A percentile compares a stretch with the other conserved stretches of the same genome.
phyloP scores from a whole-genome alignment of 768 basidiomycete genomes.

The Nevesoporus exiguus region DNA sequence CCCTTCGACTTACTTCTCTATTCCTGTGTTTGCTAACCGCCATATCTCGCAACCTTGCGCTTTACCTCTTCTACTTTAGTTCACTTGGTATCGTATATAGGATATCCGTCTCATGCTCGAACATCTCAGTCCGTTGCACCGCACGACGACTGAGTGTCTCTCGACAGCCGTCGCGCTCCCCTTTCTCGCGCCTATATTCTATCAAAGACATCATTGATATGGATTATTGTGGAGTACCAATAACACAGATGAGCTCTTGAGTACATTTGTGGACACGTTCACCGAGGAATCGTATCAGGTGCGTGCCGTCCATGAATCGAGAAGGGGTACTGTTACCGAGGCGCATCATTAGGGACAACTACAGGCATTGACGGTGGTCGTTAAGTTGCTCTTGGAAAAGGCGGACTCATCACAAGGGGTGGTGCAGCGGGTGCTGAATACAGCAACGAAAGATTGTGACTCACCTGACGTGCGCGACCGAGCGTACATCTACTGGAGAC shows the following conservation, averaged over 20 bases:
- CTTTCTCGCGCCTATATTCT: too few species aligned
- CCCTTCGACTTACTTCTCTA: constrained; percentile 88
- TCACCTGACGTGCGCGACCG: constrained; percentile 95
- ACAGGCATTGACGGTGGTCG: constrained; percentile 88
- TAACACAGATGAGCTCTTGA: constrained; percentile 90
- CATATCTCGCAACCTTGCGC: too few species aligned
- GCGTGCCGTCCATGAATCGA: neutral
- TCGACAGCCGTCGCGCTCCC: too few species aligned
- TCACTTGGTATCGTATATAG: too few species aligned
- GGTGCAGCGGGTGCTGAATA: constrained; percentile 88
- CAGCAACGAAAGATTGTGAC: constrained; percentile 96
- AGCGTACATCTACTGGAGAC: constrained; percentile 97
- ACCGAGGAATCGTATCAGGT: constrained; percentile 92
- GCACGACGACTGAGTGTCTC: too few species aligned
- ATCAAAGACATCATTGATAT: constrained; percentile 95
- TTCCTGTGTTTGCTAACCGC: too few species aligned
- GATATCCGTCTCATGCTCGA: too few species aligned
- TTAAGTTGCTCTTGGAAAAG: constrained; percentile 94
- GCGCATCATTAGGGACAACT: constrained; percentile 54
- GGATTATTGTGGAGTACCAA: constrained; percentile 99
- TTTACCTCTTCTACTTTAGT: too few species aligned
- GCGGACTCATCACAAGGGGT: constrained; percentile 90
- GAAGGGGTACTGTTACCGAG: neutral
- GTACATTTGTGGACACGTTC: constrained; percentile 89
- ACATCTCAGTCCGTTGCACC: too few species aligned